Evolutionary conservation across 768 basidiomycete genomes (phyloP).

Genomic region (Rhizopogon roseolus): DNA sequence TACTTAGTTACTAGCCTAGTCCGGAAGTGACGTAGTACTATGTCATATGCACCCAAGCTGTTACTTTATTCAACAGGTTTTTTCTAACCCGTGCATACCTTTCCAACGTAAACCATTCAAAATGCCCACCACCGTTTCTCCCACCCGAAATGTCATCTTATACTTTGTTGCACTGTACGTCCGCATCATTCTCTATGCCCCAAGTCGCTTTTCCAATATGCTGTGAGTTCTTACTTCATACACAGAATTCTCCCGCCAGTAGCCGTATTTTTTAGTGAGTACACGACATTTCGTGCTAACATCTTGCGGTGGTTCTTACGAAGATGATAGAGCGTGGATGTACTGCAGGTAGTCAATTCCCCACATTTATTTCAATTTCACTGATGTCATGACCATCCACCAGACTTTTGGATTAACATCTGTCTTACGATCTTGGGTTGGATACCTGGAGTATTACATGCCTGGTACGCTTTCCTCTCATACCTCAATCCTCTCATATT

Average conservation of each 20-base stretch:
- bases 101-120: not conserved
- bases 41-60: too few species aligned
- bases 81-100: too few species aligned
- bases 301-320: not conserved
- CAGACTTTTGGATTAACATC: slow-evolving; percentile 35
- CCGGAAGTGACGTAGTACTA: too few species aligned
- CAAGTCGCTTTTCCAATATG: too few species aligned
- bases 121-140: slow-evolving; percentile 21
- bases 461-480: slow-evolving; percentile 31
- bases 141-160: slow-evolving; percentile 30
- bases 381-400: not conserved
- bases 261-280: slow-evolving; percentile 26
- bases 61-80: too few species aligned
- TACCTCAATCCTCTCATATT: not conserved
- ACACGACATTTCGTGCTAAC: not conserved
- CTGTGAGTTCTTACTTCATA: not conserved
- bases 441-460: slow-evolving; percentile 50
- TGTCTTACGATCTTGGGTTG: slow-evolving; percentile 39
- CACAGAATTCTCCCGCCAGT: slow-evolving; percentile 22
- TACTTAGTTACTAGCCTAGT: too few species aligned
- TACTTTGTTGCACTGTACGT: slow-evolving; percentile 31
- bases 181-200: not conserved
- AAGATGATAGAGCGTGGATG: slow-evolving; percentile 18
- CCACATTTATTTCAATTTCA: not conserved
- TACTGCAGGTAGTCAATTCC: slow-evolving; percentile 14